Base-by-base conservation (phyloP, 805 yeast genomes). In the Suhomyces tanzawaensis region DNA sequence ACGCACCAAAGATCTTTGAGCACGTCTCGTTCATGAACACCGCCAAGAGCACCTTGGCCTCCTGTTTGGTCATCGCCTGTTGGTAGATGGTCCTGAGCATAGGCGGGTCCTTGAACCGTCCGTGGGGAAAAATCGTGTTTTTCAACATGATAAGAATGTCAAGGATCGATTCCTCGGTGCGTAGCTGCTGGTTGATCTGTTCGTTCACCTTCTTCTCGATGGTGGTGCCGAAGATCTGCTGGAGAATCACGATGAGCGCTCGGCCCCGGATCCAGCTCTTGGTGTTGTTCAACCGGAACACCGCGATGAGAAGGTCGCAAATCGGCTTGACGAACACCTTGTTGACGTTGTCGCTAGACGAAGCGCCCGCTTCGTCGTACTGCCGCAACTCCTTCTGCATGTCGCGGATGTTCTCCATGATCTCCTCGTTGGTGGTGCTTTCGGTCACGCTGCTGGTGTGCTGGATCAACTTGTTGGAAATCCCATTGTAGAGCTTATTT, bases 151-250 rank as follows among this genome's bases (percentile, higher is more conserved):
- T 40, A 2, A 66, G 28, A 3, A 59, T 22, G 8, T 69, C 74
- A n/a, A 69, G 58, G 0, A 84, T 53, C 21, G 66, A 69, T 7
- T 64, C 71, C 32, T 76, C 79, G 7, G 68, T 65, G 26, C 66
- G 44, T 4, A 65, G 15, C 24, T 53, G 56, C 16, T 49, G 51
- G 26, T 67, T 64, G 22, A 76, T 57, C 41, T 64, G 64, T 19
- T 72, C 69, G 28, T 81, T 62, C 4, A 79, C 71, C 37, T 75
- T 77, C 53, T 79, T 81, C 53, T 90, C 96, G 36, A 90, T 82
- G 0, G 96, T 84, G 2, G 91, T 85, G 0, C 97, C 97, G 26
- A 90, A 70, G 1, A 90, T 59, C 55, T 88, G 96, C 57, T 89
- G 96, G 37, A 90, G 62, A 3, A 90, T 77, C 4, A 88, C 79